phyloP scores from a whole-genome alignment of 306 rosid species.

The Dicorynia guianensis region DNA sequence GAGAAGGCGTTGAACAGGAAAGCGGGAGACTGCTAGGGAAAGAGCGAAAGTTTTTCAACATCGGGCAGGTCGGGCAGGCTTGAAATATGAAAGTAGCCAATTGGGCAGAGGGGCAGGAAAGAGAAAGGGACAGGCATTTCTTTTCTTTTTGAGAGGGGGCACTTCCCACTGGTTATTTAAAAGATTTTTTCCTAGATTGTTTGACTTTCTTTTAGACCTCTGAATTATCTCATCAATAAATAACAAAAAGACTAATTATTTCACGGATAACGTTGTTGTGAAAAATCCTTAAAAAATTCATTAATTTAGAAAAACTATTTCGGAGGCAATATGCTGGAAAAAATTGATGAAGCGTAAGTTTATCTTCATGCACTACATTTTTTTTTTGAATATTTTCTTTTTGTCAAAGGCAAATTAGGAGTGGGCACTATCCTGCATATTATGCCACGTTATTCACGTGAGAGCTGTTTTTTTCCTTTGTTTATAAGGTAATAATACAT shows the following conservation, averaged over 20 bases:
- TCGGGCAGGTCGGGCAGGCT: background rate
- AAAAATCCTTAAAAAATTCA: background rate
- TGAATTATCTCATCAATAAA: constrained; percentile 37
- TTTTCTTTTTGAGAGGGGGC: constrained; percentile 39
- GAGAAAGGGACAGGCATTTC: constrained; percentile 25
- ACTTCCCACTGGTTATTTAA: constrained; percentile 35
- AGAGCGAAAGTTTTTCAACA: constrained; percentile 46
- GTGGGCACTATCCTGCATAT: constrained; percentile 8
- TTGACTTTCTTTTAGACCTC: constrained; percentile 47
- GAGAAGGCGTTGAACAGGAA: constrained; percentile 42
- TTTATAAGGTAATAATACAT: background rate
- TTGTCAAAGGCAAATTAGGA: constrained; percentile 25
- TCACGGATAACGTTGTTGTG: background rate
- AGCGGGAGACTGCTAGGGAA: constrained; percentile 53
- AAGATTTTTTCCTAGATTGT: constrained; percentile 45
- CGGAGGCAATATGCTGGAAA: background rate
- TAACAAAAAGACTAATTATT: background rate
- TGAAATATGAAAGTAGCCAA: background rate
- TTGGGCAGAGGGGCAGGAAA: background rate
- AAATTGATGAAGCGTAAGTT: background rate
- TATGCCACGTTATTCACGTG: constrained; percentile 43
- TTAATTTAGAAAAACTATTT: too few relatives aligned
- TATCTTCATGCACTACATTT: constrained; percentile 24
- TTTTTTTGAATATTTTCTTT: background rate
- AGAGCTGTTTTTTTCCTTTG: background rate